A percentile compares a stretch with the other conserved stretches of the same genome.
These are phyloP conservation scores for Xerocomellus amylosporus DNA, from an alignment of 768 basidiomycete species.

Conservation along the genomic window DNA sequence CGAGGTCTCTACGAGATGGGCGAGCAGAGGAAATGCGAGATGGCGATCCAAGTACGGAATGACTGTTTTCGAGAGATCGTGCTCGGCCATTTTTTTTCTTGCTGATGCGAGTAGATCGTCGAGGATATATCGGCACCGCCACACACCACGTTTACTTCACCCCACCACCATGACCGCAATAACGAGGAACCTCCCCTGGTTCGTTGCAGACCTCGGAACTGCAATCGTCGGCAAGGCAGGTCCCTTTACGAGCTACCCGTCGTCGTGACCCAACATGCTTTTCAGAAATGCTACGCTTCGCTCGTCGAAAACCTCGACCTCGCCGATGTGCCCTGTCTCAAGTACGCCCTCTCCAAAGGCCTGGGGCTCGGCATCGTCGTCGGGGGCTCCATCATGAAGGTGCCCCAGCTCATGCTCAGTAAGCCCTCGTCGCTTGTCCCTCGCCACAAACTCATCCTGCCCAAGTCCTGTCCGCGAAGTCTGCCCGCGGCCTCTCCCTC, in stretches of 20 bases:
- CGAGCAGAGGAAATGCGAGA: conserved; percentile 88
- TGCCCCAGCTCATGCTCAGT: conserved; percentile 91
- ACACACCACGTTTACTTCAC: conserved; percentile 12
- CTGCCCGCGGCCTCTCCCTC: conserved; percentile 85
- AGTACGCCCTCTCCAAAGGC: conserved; percentile 89
- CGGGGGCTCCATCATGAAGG: conserved; percentile 93
- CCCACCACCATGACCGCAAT: conserved; percentile 66
- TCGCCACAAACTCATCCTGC: neutral
- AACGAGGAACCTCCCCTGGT: conserved; percentile 82
- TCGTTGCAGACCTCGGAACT: conserved; percentile 76
- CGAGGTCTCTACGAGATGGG: conserved; percentile 75
- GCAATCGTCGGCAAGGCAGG: conserved; percentile 79
- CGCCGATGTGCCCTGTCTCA: conserved; percentile 76
- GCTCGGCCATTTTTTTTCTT: conserved; percentile 64
- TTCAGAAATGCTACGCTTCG: conserved; percentile 84
- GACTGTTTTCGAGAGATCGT: conserved; percentile 88
- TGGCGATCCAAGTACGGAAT: conserved; percentile 94
- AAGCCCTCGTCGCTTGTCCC: conserved; percentile 24
- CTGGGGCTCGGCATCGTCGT: conserved; percentile 90
- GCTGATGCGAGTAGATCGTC: neutral
- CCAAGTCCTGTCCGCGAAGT: conserved; percentile 65
- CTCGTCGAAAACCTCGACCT: conserved; percentile 85
- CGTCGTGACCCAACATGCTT: neutral
- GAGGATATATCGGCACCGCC: conserved; percentile 23
- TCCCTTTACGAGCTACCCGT: neutral